A percentile compares a stretch with the other conserved stretches of the same genome.
These are phyloP conservation scores for Ceratocystis cubensis DNA, from an alignment of 2,329 filamentous ascomycete genomes.

Conservation along the genomic window DNA sequence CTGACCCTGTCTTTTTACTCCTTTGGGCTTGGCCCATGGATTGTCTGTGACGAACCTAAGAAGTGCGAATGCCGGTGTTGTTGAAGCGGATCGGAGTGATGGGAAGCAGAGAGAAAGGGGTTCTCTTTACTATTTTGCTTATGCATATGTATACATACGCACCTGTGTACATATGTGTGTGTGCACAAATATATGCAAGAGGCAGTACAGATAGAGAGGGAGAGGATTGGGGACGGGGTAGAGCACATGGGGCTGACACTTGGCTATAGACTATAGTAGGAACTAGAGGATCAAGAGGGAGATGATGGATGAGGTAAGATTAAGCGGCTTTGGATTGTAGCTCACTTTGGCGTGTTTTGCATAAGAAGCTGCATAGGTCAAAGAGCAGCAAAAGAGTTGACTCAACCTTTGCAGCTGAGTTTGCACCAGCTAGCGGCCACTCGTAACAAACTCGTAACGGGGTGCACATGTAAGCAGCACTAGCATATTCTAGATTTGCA, in stretches of 20 bases:
- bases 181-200: not conserved
- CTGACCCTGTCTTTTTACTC: constrained; percentile 9
- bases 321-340: constrained; percentile 2
- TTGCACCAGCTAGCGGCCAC: not conserved
- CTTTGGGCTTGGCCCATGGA: not conserved
- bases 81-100: not conserved
- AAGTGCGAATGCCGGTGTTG: not conserved
- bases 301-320: not conserved
- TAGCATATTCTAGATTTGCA: no score
- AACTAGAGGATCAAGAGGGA: not conserved
- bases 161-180: not conserved
- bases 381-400: no score
- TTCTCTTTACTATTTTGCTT: not conserved
- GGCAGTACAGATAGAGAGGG: not conserved
- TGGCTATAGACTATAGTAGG: not conserved
- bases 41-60: not conserved
- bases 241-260: constrained; percentile 4
- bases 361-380: not conserved
- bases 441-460: not conserved
- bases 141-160: no score
- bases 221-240: not conserved
- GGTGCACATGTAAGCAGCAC: not conserved
- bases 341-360: not conserved
- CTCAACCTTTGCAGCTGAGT: not conserved
- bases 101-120: not conserved